Base-by-base conservation (phyloP, 2,329 filamentous ascomycete genomes). In the Fusarium marasasianum region DNA sequence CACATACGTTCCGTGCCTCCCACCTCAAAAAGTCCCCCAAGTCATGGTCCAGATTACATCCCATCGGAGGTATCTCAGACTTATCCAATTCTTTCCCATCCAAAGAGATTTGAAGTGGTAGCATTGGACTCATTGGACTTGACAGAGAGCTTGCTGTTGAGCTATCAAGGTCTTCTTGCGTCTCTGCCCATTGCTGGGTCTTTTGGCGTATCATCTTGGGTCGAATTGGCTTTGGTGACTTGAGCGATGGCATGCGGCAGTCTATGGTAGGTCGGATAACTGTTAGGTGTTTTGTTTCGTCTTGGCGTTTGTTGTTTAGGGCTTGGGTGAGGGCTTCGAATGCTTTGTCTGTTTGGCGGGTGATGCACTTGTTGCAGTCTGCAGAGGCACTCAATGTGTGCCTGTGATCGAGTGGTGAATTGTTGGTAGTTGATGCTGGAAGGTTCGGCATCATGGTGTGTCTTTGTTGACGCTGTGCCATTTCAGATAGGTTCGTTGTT, bases 1-100 rank as follows among this genome's bases (percentile, higher is more conserved):
- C 66, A 47, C 66, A 71, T 33, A 71, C 69, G 22, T 71, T 26
- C 15, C 38, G 40, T 24, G 60, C 67, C 26, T 71, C 68, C 68
- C 68, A 71, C 10, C 44, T 60, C 4, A 71, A 43, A 45, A 60
- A 71, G 48, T 71, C 68, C 5, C 22, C 48, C n/a, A 71, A 17
- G 15, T 71, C 68, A 20, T 71, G 61, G 4, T 66, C 66, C 14
- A 71, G 13, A 20, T 71, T 71, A 22, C 35, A 71, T 0, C 68
- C 60, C 45, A 71, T 71, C 1, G 68, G 67, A 1, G 54, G 24
- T 10, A 71, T 44, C 5, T 56, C 61, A 0, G 48, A 13, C 22
- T 44, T 44, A 6, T 26, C 7, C 14, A 15, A 11, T 2, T n/a
- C 33, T n/a, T 40, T 65, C 8, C 38, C 24, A 4, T 41, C 31